These are phyloP conservation scores for Actinidia arguta DNA, from an alignment of 179 eudicot genomes.

Conservation along the genomic window DNA sequence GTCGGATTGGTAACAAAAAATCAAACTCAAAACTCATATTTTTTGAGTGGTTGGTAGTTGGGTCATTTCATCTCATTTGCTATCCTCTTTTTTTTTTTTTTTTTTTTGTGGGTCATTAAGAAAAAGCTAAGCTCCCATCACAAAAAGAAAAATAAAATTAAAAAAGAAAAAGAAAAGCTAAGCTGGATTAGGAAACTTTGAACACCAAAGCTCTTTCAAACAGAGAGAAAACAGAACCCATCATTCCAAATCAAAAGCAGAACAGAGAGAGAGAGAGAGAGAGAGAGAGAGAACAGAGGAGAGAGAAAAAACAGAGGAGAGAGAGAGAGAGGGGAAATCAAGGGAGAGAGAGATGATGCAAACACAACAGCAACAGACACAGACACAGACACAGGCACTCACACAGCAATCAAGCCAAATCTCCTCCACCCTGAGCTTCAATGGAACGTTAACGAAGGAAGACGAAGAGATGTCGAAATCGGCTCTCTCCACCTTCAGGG, in stretches of 20 bases:
- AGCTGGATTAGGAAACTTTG: slow-evolving; percentile 24
- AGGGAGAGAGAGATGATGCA: slow-evolving; percentile 24
- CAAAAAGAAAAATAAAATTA: too few relatives aligned
- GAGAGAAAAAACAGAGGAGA: slow-evolving; percentile 29
- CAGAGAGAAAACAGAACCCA: not conserved
- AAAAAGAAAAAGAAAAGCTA: slow-evolving; percentile 7
- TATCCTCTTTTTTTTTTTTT: slow-evolving; percentile 29
- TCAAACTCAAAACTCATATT: too few relatives aligned
- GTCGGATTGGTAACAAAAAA: too few relatives aligned
- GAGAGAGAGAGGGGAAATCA: slow-evolving; percentile 22
- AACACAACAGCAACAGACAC: slow-evolving; percentile 37
- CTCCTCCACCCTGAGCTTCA: slow-evolving; percentile 66
- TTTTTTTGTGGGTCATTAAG: slow-evolving; percentile 26
- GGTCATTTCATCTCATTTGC: slow-evolving; percentile 16
- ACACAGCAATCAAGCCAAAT: slow-evolving; percentile 55
- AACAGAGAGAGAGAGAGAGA: slow-evolving; percentile 18
- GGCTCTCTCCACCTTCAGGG: slow-evolving; percentile 78
- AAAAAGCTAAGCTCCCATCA: not conserved
- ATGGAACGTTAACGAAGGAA: slow-evolving; percentile 44
- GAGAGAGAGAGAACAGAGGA: slow-evolving; percentile 21
- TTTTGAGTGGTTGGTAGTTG: slow-evolving; percentile 20
- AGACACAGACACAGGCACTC: too few relatives aligned
- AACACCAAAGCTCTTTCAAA: slow-evolving; percentile 23
- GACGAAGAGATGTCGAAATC: slow-evolving; percentile 88
- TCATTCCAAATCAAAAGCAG: slow-evolving; percentile 32